phyloP scores from a whole-genome alignment of 2,329 filamentous ascomycete species.

The Diplodia scrobiculata region DNA sequence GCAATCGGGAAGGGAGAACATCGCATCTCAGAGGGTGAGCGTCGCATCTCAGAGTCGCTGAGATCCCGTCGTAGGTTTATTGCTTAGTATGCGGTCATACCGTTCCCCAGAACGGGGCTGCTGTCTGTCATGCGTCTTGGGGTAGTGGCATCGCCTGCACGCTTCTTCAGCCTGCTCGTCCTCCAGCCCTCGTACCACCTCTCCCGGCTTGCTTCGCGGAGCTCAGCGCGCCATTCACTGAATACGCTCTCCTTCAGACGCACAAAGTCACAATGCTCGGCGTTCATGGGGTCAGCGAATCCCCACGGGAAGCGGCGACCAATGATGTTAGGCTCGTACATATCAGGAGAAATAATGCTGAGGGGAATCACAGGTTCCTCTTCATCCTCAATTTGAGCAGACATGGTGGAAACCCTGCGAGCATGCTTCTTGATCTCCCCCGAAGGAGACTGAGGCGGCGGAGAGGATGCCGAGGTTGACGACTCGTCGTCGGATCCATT shows the following conservation, averaged over 20 bases:
- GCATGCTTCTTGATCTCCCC: conserved; percentile 38
- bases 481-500: conserved; percentile 41
- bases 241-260: conserved; percentile 91
- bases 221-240: conserved; percentile 85
- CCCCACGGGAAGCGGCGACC: conserved; percentile 96
- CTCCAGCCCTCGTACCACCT: conserved; percentile 97
- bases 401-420: conserved; percentile 47
- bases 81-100: conserved; percentile 16
- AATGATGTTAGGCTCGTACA: conserved; percentile 76
- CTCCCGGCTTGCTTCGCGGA: conserved; percentile 86
- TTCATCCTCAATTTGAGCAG: conserved; percentile 39
- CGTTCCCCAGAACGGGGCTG: conserved; percentile 3
- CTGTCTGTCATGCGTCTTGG: conserved; percentile 21
- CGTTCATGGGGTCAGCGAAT: conserved; percentile 89
- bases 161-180: conserved; percentile 55
- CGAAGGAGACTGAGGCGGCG: conserved; percentile 41
- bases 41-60: not conserved
- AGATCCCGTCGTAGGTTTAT: not conserved
- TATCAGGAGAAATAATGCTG: conserved; percentile 90
- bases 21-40: not conserved
- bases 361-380: conserved; percentile 74
- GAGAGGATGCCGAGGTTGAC: conserved; percentile 39
- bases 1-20: not conserved
- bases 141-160: not conserved
- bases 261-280: conserved; percentile 89